These are phyloP conservation scores for Phytophthora kernoviae DNA, from an alignment of 352 stramenopile genomes.

Conservation along the genomic window DNA sequence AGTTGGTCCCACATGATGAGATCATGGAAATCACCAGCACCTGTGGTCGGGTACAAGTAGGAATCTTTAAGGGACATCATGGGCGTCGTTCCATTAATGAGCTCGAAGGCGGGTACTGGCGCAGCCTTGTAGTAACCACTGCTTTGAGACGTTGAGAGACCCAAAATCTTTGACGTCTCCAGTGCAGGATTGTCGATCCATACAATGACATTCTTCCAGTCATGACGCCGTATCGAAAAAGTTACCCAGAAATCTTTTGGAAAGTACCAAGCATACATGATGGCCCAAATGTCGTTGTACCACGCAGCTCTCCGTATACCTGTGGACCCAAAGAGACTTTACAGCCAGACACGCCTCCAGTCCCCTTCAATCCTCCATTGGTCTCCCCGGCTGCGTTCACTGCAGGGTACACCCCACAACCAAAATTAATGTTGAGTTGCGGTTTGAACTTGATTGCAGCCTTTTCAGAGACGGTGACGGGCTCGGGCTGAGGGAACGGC, in stretches of 20 bases:
- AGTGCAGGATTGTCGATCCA: conserved; percentile 16
- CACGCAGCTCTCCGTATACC: conserved; percentile 16
- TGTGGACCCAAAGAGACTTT: conserved; percentile 13
- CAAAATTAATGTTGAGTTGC: conserved; percentile 9
- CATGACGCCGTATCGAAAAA: conserved; percentile 8
- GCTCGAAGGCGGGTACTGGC: neutral
- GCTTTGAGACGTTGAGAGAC: conserved; percentile 3
- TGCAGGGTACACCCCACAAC: conserved; percentile 9
- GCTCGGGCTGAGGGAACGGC: conserved; percentile 8
- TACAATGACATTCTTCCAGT: conserved; percentile 20
- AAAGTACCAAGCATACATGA: conserved; percentile 26
- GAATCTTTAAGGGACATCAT: neutral
- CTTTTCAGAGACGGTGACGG: conserved; percentile 5
- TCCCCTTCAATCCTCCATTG: conserved; percentile 8
- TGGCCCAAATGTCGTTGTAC: conserved; percentile 18
- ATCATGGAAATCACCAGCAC: conserved; percentile 4
- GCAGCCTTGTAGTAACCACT: no score
- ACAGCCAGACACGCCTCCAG: conserved; percentile 1
- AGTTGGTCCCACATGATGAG: conserved; percentile 27
- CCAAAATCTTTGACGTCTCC: conserved; percentile 4
- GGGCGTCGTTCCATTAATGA: neutral
- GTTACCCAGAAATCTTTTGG: conserved; percentile 18
- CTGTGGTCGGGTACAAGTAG: neutral
- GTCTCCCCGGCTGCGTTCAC: conserved; percentile 14
- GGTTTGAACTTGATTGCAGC: conserved; percentile 20